Percentiles rank a stretch among this genome's conserved stretches.
Conservation (phyloP, 805 yeast species). For the Ogataea henricii region DNA sequence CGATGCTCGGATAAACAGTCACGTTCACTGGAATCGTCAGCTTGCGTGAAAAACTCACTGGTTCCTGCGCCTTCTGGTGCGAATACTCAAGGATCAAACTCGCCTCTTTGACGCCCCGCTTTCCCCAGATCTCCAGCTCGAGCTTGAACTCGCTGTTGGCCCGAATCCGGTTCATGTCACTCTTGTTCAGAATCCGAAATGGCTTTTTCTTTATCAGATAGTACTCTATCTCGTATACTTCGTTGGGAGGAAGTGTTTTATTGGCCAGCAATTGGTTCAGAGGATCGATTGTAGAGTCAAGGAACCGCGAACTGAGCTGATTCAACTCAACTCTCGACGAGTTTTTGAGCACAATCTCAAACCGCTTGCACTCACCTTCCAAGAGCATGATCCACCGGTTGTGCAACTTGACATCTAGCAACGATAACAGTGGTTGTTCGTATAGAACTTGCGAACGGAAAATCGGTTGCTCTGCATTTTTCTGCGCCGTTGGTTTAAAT, state of each 20-base stretch:
- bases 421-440: constrained; percentile 61
- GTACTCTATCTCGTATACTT: constrained; percentile 75
- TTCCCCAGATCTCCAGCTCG: constrained; percentile 64
- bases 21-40: constrained; percentile 68
- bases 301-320: constrained; percentile 58
- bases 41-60: constrained; percentile 46
- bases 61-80: constrained; percentile 32
- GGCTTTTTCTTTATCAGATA: constrained; percentile 60
- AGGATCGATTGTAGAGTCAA: constrained; percentile 74
- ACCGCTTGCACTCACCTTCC: constrained; percentile 68
- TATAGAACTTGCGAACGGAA: constrained; percentile 35
- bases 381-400: constrained; percentile 73
- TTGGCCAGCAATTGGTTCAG: constrained; percentile 53
- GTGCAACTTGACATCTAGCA: constrained; percentile 52
- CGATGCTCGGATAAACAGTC: constrained; percentile 72
- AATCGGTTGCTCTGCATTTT: constrained; percentile 12
- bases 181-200: constrained; percentile 52
- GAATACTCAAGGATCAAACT: constrained; percentile 68
- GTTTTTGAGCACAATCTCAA: constrained; percentile 57
- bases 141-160: constrained; percentile 44
- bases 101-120: constrained; percentile 70
- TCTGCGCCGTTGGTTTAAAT: constrained; percentile 31
- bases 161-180: constrained; percentile 41
- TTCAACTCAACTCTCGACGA: constrained; percentile 58
- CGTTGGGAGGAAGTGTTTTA: constrained; percentile 54